These are phyloP conservation scores for Rhizoclosmatium globosum DNA, from an alignment of 192 early-diverging fungal genomes.

Conservation along the genomic window DNA sequence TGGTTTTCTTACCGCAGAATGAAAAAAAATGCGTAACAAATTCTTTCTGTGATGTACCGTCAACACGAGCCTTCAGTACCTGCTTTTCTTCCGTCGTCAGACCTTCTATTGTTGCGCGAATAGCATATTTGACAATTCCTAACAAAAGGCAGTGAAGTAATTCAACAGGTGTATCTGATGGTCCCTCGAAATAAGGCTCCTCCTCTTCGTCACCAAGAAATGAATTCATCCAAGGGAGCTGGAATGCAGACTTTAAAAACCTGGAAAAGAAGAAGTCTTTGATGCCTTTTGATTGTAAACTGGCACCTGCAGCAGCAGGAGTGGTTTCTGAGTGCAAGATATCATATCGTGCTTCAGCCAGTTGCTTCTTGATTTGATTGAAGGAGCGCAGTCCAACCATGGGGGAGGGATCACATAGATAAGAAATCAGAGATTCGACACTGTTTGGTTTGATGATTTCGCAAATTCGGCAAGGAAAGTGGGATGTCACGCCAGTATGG, in stretches of 20 bases:
- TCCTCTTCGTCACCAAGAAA: not conserved
- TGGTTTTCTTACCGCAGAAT: not conserved
- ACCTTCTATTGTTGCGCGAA: not conserved
- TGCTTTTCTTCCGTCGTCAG: not conserved
- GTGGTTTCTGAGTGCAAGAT: no score
- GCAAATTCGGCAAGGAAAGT: constrained; percentile 14
- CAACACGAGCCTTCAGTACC: not conserved
- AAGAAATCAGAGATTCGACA: not conserved
- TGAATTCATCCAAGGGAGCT: not conserved
- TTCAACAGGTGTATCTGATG: constrained; percentile 11
- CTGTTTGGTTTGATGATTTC: not conserved
- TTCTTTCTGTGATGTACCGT: not conserved
- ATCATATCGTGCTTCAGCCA: no score
- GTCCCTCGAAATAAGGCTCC: not conserved
- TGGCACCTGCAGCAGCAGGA: not conserved
- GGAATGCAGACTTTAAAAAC: not conserved
- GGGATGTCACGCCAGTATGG: not conserved
- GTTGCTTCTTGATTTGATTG: not conserved
- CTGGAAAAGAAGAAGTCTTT: constrained; percentile 1
- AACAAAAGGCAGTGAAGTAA: not conserved
- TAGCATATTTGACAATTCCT: not conserved
- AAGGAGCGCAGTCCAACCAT: not conserved
- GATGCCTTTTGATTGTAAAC: not conserved
- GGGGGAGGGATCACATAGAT: not conserved
- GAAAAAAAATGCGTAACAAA: not conserved